Evolutionary conservation across 176 grass and related monocot genomes (phyloP), one percentile per base, ranked within the genome.

Genomic region (Oryza brachyantha): DNA sequence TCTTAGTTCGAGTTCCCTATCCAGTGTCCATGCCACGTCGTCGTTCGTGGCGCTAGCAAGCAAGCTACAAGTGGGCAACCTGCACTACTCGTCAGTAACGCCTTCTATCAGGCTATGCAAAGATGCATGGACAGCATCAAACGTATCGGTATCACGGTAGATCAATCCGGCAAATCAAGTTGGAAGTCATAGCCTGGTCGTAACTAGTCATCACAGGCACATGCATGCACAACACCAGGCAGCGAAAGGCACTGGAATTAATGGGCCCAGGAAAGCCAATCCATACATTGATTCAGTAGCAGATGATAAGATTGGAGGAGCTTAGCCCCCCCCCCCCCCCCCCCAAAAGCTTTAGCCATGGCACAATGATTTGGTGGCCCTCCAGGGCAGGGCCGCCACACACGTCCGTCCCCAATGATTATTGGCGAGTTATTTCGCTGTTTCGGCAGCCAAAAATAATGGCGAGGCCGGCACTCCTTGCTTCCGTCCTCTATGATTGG

Each of bases 391-490:
- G 7, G n/a, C n/a, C 28, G 10, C 43, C 17, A 12, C 29, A 34
- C 17, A 12, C 29, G 26, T 11, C 54, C 62, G 67, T 76, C 54
- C 42, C 60, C 57, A 77, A 82, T 82, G 58, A 65, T 77, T 65
- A 13, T 24, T 19, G 35, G 55, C 72, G 41, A 26, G 79, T 82
- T 52, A 82, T 43, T 52, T 50, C 78, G 64, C 66, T 72, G 85
- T 58, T 77, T 65, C 29, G 58, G 27, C 11, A 37, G 43, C 48
- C 46, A 50, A 50, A 50, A 50, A 50, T 77, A 45, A 68, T 70
- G 14, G 34, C 22, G 24, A 36, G n/a, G n/a, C n/a, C 48, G 25
- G 35, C 40, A 58, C 43, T 17, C 59, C 24, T 74, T 12, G 7
- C 27, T 9, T 9, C 31, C 21, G 27, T n/a, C 35, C 29, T 12